Evolutionary conservation across 345 rosid species (phyloP).

Genomic region (Populus davidiana): DNA sequence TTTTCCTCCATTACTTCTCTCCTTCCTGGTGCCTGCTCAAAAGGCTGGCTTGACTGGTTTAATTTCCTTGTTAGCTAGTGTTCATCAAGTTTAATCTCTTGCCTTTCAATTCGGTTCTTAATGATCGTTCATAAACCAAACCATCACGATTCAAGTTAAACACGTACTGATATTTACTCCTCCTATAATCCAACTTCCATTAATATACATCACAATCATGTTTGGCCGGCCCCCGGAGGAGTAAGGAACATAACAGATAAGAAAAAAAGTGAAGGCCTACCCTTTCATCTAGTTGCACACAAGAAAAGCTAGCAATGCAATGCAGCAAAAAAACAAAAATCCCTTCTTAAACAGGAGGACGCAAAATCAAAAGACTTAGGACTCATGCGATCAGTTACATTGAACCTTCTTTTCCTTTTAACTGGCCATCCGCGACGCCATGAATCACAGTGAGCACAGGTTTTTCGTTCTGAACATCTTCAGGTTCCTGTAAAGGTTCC

Average conservation of each 20-base stretch:
- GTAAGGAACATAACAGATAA: neutral
- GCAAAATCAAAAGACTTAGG: neutral
- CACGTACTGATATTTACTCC: neutral
- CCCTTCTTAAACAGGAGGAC: conserved; percentile 4
- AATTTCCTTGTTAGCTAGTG: no score
- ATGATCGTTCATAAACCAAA: no score
- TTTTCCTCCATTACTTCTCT: no score
- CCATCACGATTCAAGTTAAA: no score
- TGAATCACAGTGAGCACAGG: conserved; percentile 43
- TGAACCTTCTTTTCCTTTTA: conserved; percentile 30
- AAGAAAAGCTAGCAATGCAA: neutral
- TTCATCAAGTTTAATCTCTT: no score
- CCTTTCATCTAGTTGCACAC: neutral
- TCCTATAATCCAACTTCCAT: neutral
- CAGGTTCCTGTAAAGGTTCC: conserved; percentile 77
- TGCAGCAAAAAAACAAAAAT: conserved; percentile 2
- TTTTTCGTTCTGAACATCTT: conserved; percentile 36
- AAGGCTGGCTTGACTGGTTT: no score
- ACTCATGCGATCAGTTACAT: conserved; percentile 8
- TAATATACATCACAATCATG: neutral
- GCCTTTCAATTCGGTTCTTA: no score
- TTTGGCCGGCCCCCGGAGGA: neutral
- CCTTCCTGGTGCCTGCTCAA: no score
- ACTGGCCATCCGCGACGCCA: conserved; percentile 40
- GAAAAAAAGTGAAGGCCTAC: neutral